These are phyloP conservation scores for Salvia miltiorrhiza DNA, from an alignment of 257 asterid species.

Conservation along the genomic window DNA sequence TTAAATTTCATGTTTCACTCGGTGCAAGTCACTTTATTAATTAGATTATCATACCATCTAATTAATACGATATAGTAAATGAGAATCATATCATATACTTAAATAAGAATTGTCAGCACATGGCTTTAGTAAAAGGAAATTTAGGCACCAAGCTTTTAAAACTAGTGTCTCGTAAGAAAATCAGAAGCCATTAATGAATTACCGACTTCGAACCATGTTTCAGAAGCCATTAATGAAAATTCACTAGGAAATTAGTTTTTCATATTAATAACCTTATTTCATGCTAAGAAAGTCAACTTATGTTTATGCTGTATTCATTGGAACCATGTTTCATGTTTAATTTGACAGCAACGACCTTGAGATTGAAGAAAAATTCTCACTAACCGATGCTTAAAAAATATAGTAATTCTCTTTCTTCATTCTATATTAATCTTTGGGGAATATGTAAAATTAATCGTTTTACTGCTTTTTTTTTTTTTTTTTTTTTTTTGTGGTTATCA, in stretches of 20 bases:
- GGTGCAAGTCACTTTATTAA: too few relatives aligned
- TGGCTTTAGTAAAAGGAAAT: background rate
- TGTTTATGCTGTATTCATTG: constrained; percentile 31
- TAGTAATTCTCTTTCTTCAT: background rate
- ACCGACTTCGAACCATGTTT: too few relatives aligned
- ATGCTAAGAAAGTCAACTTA: constrained; percentile 35
- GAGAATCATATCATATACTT: too few relatives aligned
- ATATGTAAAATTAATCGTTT: background rate
- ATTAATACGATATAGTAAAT: too few relatives aligned
- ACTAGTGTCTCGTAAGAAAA: background rate
- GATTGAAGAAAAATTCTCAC: constrained; percentile 29
- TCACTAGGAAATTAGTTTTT: constrained; percentile 6
- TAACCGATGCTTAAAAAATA: constrained; percentile 3
- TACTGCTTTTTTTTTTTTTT: background rate
- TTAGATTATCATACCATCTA: too few relatives aligned
- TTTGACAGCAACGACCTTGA: constrained; percentile 36
- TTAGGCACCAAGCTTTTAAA: background rate
- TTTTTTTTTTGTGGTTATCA: too few relatives aligned
- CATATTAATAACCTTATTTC: background rate
- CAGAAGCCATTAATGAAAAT: constrained; percentile 14
- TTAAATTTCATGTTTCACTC: too few relatives aligned
- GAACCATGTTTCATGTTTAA: constrained; percentile 30
- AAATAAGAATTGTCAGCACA: too few relatives aligned
- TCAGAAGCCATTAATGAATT: constrained; percentile 15
- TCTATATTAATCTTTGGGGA: background rate